These are phyloP conservation scores for Nicotiana tomentosiformis DNA, from an alignment of 257 asterid species.

Conservation along the genomic window DNA sequence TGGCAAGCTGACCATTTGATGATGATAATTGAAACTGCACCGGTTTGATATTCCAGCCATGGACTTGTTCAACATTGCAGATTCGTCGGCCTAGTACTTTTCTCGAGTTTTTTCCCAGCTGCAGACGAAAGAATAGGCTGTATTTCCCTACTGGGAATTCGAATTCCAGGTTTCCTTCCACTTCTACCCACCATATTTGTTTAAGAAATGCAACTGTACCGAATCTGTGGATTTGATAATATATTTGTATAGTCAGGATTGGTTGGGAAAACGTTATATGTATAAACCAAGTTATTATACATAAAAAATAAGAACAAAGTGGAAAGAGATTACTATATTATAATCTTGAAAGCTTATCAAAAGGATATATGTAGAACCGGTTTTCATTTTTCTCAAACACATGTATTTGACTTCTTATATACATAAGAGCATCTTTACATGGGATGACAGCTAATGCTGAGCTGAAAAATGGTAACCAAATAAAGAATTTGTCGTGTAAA, in stretches of 20 bases:
- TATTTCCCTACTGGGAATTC: constrained; percentile 50
- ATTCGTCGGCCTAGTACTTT: constrained; percentile 19
- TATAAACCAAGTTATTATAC: neutral
- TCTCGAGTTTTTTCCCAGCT: constrained; percentile 27
- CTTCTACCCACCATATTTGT: constrained; percentile 65
- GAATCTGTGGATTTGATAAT: constrained; percentile 24
- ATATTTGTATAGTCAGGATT: neutral
- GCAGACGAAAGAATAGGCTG: constrained; percentile 45
- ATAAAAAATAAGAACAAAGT: neutral
- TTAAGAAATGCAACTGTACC: constrained; percentile 40
- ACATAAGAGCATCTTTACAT: neutral
- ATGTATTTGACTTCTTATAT: neutral
- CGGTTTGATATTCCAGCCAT: constrained; percentile 52
- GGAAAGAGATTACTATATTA: neutral
- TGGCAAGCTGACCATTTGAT: constrained; percentile 27
- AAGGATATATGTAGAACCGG: neutral
- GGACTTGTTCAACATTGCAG: constrained; percentile 26
- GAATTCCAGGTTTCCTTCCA: constrained; percentile 40
- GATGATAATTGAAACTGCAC: constrained; percentile 39
- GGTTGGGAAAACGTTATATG: neutral
- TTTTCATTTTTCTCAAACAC: neutral
- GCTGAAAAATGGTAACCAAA: neutral
- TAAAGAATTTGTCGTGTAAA: neutral
- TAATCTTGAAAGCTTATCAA: neutral
- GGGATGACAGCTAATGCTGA: neutral